A percentile compares a stretch with the other conserved stretches of the same genome.
These are phyloP conservation scores for Boletus subparvulus DNA, from an alignment of 768 basidiomycete genomes.

Conservation along the genomic window DNA sequence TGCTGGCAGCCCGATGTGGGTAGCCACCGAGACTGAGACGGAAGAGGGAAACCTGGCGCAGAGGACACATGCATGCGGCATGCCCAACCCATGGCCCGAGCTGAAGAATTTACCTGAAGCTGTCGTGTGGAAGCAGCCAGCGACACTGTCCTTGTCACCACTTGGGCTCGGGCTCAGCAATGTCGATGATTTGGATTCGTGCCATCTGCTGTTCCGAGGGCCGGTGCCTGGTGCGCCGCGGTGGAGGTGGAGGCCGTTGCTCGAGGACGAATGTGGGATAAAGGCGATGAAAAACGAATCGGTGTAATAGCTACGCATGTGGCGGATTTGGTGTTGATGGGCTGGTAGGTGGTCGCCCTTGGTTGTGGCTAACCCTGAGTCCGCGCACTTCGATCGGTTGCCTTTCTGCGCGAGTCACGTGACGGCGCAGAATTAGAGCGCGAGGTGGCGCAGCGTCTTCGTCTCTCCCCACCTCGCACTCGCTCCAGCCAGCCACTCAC, in stretches of 20 bases:
- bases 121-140: not conserved
- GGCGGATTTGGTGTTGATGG: too few relatives aligned
- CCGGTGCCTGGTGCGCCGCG: conserved; percentile 27
- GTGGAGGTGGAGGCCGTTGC: conserved; percentile 17
- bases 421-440: too few relatives aligned
- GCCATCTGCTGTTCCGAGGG: not conserved
- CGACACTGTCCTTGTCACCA: not conserved
- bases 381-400: too few relatives aligned
- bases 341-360: too few relatives aligned
- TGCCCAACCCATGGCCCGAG: not conserved
- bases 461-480: too few relatives aligned
- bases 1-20: not conserved
- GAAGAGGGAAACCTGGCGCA: not conserved
- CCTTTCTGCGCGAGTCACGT: too few relatives aligned
- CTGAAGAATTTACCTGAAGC: not conserved
- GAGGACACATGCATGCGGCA: not conserved
- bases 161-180: conserved; percentile 1
- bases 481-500: too few relatives aligned
- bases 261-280: conserved; percentile 8
- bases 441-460: too few relatives aligned
- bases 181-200: conserved; percentile 1
- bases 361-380: too few relatives aligned
- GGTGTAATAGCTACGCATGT: too few relatives aligned
- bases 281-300: not conserved
- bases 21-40: too few relatives aligned